Base-by-base conservation (phyloP, 2,329 filamentous ascomycete species). In the Verticillium dahliae region DNA sequence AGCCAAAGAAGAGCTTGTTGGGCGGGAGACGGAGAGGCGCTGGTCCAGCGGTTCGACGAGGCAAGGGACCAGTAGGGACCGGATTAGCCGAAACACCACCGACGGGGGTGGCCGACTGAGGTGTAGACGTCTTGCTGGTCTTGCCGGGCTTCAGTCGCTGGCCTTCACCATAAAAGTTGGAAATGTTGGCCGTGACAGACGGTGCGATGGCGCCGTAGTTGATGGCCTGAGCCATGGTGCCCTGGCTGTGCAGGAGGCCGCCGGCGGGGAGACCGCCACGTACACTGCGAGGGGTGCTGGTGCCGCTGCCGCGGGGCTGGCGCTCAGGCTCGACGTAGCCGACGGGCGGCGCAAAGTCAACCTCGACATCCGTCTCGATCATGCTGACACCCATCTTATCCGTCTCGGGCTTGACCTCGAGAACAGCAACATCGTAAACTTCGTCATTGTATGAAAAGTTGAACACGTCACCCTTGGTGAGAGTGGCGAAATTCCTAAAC, bases 371-470 rank as follows among this genome's bases (percentile, higher is more conserved):
- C 0, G 95, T 99, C 78, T 99, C 95, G 61, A 97, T 88, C 75
- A 97, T 96, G 70, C 92, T 93, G 60, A 99, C 93, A 62, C 90
- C 89, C 81, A 91, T 92, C 69, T 91, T 90, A 1, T 90, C 85
- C 3, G 84, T 88, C 66, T 91, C 86, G 1, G 95, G 95, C 76
- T 97, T 97, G 45, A 96, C 91, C 71, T 98, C 94, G 14, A 98
- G 78, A 1, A 99, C 95, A 2, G 92, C 92, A 72, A 99, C 92
- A 65, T 95, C 90, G 78, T 95, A 99, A 10, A 92, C 83, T 64
- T 92, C 90, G 72, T 98, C 93, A 74, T 99, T 99, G 79, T 99
- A 99, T 68, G 89, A 85, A 74, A 99, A 99, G 65, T 91, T 96
- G 81, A 99, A 99, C 54, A 97, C 83, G 71, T 99, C 95, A 65